A percentile compares a stretch with the other conserved stretches of the same genome.
These are phyloP conservation scores for Aspergillus hortae DNA, from an alignment of 2,329 filamentous ascomycete species.

Conservation along the genomic window DNA sequence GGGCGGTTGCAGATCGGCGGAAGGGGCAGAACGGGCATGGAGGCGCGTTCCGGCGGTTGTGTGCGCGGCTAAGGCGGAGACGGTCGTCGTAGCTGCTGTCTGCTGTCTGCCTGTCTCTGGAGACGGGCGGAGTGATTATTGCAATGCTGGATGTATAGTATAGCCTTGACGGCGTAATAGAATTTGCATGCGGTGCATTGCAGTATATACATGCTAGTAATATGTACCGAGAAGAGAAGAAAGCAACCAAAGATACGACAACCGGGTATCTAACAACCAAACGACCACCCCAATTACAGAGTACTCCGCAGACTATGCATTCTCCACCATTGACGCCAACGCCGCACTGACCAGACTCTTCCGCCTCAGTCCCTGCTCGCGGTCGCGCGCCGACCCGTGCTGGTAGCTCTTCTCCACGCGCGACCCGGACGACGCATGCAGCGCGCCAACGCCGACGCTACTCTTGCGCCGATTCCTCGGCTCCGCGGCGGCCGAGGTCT, in stretches of 20 bases:
- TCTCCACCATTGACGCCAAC: conserved; percentile 33
- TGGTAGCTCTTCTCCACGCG: conserved; percentile 35
- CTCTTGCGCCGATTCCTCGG: conserved; percentile 25
- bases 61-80: neutral
- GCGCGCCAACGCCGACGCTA: conserved; percentile 18
- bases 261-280: conserved; percentile 1
- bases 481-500: neutral
- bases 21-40: neutral
- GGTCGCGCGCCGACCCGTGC: conserved; percentile 19
- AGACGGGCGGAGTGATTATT: no score
- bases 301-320: neutral
- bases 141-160: neutral
- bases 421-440: conserved; percentile 14
- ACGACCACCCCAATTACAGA: neutral
- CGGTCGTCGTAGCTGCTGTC: neutral
- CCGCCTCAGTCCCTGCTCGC: conserved; percentile 33
- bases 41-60: neutral
- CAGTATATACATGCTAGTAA: no score
- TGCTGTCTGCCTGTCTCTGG: neutral
- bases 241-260: neutral
- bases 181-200: no score
- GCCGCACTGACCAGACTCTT: conserved; percentile 39
- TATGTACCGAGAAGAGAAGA: neutral
- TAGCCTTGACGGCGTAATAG: neutral
- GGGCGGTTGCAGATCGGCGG: neutral